Percentiles rank a stretch among this genome's conserved stretches.
Conservation (phyloP, 805 yeast species). For the Candida mattraensis region DNA sequence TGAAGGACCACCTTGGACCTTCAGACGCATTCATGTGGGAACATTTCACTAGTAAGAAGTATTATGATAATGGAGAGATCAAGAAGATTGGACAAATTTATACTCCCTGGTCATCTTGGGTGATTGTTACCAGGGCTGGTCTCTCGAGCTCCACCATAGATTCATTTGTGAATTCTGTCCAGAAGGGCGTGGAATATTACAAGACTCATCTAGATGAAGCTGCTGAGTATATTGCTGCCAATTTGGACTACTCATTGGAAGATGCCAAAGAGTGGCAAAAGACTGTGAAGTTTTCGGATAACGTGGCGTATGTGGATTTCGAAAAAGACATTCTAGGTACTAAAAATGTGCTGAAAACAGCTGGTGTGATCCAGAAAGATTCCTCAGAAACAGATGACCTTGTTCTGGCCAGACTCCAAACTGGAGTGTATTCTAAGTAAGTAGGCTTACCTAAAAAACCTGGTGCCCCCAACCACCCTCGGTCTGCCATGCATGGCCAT, state of each 20-base stretch:
- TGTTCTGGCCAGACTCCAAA: conserved; percentile 14
- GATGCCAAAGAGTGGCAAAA: conserved; percentile 83
- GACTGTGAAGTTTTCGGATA: conserved; percentile 64
- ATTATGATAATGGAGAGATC: conserved; percentile 77
- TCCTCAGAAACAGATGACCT: conserved; percentile 18
- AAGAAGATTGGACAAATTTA: conserved; percentile 82
- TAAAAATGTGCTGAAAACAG: conserved; percentile 53
- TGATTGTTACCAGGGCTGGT: conserved; percentile 54
- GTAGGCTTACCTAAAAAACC: neutral
- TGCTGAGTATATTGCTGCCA: conserved; percentile 56
- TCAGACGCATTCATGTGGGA: conserved; percentile 97
- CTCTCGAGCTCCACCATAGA: conserved; percentile 31
- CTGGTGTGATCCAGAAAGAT: conserved; percentile 50
- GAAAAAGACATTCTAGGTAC: conserved; percentile 55
- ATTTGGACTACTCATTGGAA: conserved; percentile 71
- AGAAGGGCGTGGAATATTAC: conserved; percentile 70
- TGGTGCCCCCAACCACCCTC: neutral
- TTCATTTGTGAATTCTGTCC: conserved; percentile 52
- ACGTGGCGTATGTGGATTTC: conserved; percentile 50
- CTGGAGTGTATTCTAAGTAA: no score
- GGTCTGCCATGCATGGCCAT: no score
- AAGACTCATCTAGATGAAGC: conserved; percentile 61
- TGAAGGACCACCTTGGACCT: conserved; percentile 40
- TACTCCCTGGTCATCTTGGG: conserved; percentile 98
- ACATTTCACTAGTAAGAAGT: conserved; percentile 82